Evolutionary conservation across 202 grass and related monocot species (phyloP).

Genomic region (Schoenoplectus tabernaemontani): DNA sequence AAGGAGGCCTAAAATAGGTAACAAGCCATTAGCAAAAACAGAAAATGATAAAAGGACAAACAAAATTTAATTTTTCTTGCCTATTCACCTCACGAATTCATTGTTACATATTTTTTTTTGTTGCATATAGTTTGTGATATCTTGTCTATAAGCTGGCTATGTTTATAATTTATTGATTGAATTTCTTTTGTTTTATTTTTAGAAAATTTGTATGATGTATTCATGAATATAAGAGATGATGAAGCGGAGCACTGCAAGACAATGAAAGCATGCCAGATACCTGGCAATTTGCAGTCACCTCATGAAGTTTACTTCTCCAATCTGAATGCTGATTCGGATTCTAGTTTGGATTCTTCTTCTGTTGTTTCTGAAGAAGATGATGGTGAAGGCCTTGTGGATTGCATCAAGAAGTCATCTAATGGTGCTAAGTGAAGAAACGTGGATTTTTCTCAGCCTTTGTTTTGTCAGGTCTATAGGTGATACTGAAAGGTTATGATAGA

Average conservation of each 20-base stretch:
- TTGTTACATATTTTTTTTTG: background rate
- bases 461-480: background rate
- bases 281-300: slow-evolving; percentile 61
- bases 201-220: slow-evolving; percentile 89
- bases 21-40: background rate
- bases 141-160: background rate
- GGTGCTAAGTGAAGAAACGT: slow-evolving; percentile 1
- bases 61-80: background rate
- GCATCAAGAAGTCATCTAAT: slow-evolving; percentile 28
- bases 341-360: background rate
- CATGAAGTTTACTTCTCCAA: slow-evolving; percentile 30
- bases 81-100: background rate
- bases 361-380: slow-evolving; percentile 16
- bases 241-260: slow-evolving; percentile 96
- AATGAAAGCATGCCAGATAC: slow-evolving; percentile 86
- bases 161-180: background rate
- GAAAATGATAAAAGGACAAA: background rate
- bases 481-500: background rate
- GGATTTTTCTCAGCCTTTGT: background rate
- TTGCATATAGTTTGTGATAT: background rate
- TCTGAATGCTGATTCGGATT: background rate
- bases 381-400: slow-evolving; percentile 30
- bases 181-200: background rate
- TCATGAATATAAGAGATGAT: slow-evolving; percentile 72
- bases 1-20: slow-evolving; percentile 86